Evolutionary conservation across 768 basidiomycete species (phyloP).

Genomic region (Rhodocollybia butyracea): DNA sequence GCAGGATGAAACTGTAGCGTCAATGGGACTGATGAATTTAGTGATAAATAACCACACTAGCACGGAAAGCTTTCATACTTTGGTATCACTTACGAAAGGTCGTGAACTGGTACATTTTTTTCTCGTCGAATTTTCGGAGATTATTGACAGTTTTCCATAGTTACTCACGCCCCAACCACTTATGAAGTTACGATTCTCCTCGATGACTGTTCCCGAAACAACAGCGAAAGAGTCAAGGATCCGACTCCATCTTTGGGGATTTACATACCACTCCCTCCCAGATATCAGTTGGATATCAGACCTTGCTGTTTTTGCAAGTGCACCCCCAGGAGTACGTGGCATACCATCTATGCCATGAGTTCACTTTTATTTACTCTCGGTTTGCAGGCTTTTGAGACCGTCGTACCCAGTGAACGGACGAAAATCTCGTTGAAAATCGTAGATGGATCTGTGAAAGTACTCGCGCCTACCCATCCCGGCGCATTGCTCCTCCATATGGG

Average conservation of each 20-base stretch:
- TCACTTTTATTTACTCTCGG: neutral
- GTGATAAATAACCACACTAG: conserved; percentile 46
- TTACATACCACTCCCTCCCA: conserved; percentile 59
- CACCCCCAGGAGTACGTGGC: conserved; percentile 83
- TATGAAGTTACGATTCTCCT: conserved; percentile 65
- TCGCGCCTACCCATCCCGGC: conserved; percentile 58
- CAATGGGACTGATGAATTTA: conserved; percentile 60
- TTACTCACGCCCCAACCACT: conserved; percentile 43
- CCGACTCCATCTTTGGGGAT: conserved; percentile 57
- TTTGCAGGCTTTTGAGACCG: conserved; percentile 80
- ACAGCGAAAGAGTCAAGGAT: conserved; percentile 78
- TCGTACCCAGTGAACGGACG: conserved; percentile 87
- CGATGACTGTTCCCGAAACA: conserved; percentile 55
- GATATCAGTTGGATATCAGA: conserved; percentile 64
- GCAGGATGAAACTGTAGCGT: conserved; percentile 71
- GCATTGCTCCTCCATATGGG: conserved; percentile 66
- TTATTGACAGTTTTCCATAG: conserved; percentile 27
- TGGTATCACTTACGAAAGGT: conserved; percentile 56
- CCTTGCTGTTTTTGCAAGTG: conserved; percentile 61
- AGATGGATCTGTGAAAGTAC: conserved; percentile 64
- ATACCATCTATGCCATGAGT: neutral
- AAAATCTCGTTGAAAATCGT: conserved; percentile 57
- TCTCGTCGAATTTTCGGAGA: neutral
- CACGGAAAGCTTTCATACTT: conserved; percentile 29
- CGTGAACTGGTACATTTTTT: conserved; percentile 51